These are phyloP conservation scores for Pseudogymnoascus sp. DNA, from an alignment of 2,329 filamentous ascomycete species.

Conservation along the genomic window DNA sequence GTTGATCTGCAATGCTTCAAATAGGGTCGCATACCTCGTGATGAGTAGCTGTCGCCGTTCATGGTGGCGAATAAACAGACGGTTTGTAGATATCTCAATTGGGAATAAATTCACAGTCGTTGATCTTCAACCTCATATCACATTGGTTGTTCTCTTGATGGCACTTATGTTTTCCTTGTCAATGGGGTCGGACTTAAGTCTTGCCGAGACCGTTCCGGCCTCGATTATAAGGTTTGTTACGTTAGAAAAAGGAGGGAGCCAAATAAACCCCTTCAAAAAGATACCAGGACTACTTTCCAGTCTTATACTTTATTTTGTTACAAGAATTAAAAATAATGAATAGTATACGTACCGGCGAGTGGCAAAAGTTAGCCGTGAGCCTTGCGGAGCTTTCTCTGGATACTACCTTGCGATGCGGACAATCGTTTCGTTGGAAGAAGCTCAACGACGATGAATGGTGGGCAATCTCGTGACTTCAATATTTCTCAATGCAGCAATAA, in stretches of 20 bases:
- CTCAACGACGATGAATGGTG: conserved; percentile 78
- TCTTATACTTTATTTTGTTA: background rate
- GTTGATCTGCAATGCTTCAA: conserved; percentile 21
- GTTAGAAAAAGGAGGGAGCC: background rate
- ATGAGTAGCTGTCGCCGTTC: conserved; percentile 80
- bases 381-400: conserved; percentile 86
- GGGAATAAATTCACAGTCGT: background rate
- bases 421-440: conserved; percentile 94
- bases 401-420: conserved; percentile 87
- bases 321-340: conserved; percentile 18
- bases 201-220: background rate
- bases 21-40: conserved; percentile 53
- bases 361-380: conserved; percentile 78
- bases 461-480: conserved; percentile 11
- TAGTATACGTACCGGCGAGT: conserved; percentile 54
- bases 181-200: conserved; percentile 8
- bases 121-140: background rate
- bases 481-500: conserved; percentile 12
- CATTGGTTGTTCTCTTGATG: conserved; percentile 6
- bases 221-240: background rate
- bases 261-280: background rate
- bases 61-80: conserved; percentile 40
- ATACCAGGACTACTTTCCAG: background rate
- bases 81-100: background rate
- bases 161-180: conserved; percentile 8